phyloP scores from a whole-genome alignment of 345 rosid genomes.

The Orychophragmus violaceus region DNA sequence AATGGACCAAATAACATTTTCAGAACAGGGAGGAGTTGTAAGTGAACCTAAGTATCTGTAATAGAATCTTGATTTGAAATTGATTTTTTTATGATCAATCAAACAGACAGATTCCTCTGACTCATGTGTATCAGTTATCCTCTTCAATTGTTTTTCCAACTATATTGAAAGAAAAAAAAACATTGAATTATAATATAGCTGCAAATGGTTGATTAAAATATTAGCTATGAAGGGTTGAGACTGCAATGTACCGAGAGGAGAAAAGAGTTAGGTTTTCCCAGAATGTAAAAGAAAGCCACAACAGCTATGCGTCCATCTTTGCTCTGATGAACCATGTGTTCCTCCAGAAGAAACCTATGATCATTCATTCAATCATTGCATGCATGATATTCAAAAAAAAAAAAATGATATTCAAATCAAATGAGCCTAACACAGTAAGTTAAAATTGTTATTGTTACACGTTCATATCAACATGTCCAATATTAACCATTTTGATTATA shows the following conservation, averaged over 20 bases:
- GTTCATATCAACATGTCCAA: too few species aligned
- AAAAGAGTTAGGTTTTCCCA: constrained; percentile 49
- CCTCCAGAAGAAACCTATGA: constrained; percentile 44
- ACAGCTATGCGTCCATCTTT: constrained; percentile 44
- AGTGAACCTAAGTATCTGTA: constrained; percentile 86
- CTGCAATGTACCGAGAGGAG: constrained; percentile 47
- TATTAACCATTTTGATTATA: too few species aligned
- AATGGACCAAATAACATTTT: constrained; percentile 68
- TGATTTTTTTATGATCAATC: constrained; percentile 44
- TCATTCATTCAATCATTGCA: neutral
- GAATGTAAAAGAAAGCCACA: constrained; percentile 42
- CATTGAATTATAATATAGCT: neutral
- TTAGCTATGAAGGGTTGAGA: neutral
- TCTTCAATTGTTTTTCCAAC: constrained; percentile 38
- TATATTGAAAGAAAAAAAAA: constrained; percentile 6
- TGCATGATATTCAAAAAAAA: neutral
- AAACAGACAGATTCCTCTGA: constrained; percentile 35
- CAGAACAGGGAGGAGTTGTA: constrained; percentile 79
- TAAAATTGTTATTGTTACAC: too few species aligned
- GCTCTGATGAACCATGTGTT: constrained; percentile 66
- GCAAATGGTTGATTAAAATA: neutral
- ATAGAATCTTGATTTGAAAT: constrained; percentile 48
- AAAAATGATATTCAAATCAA: neutral
- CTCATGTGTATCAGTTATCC: constrained; percentile 29
- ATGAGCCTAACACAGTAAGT: too few species aligned